Base-by-base conservation (phyloP, 768 basidiomycete species). In the Phanerochaete carnosa region DNA sequence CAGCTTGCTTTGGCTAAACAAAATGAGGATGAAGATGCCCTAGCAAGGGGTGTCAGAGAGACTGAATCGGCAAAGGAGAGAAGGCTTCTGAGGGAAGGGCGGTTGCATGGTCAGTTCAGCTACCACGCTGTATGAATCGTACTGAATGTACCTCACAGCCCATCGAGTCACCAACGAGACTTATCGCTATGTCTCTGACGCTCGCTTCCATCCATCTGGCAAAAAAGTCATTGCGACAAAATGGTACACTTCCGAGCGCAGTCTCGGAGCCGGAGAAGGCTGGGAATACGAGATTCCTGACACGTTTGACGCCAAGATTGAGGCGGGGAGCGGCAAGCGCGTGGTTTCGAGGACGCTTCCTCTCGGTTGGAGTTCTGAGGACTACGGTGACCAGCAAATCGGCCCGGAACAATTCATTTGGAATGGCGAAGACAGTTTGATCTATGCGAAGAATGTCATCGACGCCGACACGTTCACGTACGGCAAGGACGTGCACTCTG, bases 361-460 rank as follows among this genome's bases (percentile, higher is more conserved):
- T 16, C 63, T 68, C 1, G 88, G 87, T 1, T 89, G 88, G 88
- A 75, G 76, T 28, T 68, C 80, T 23, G 76, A 82, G 11, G 70
- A 85, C 35, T 90, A 90, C 64, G 79, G 77, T 11, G 79, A 87
- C 29, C 87, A 88, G 64, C 89, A 90, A 69, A 85, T 91, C 60
- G 89, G 89, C 0, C 84, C 86, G 1, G 89, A 90, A 62, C 89
- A 90, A 65, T 75, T 85, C 61, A 77, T 88, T 49, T 90, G 87
- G 87, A 69, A 71, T 29, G 79, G 80, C 7, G 72, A 79, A 26
- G 87, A 89, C 62, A 72, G 76, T 19, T 65, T 90, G 11, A 84
- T 90, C 16, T 90, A 81, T 67, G 76, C 88, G 5, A 86, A 85
- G 74, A 90, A 91, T 66, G 78, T 86, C 7, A 68, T 62, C 4